Base-by-base conservation (phyloP, 2,329 filamentous ascomycete species). In the Hypomyces perniciosus region DNA sequence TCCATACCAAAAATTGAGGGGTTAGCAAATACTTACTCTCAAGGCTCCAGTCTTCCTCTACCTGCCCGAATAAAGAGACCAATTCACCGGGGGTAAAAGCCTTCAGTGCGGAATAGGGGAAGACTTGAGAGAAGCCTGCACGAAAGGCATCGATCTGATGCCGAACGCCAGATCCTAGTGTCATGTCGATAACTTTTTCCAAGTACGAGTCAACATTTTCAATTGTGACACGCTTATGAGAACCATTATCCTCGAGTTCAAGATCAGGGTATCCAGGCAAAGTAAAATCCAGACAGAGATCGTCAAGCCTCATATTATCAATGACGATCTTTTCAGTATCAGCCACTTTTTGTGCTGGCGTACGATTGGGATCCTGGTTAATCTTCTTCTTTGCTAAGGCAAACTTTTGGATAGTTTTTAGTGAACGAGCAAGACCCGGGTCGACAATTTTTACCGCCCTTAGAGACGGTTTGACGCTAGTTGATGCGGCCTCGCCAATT, bases 71-170 rank as follows among this genome's bases (percentile, higher is more conserved):
- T 28, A 99, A 78, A 74, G 91, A 92, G 38, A 96, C 92, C 30
- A 99, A 77, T 68, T 99, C 95, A 60, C 90, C 90, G 0, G 95
- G 91, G 0, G 93, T 99, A 64, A 99, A 99, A 0, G 93, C 90
- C 57, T 86, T 89, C 44, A 99, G 72, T 6, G 95, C 90, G 4
- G 89, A 86, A 70, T 96, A 99, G 0, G 92, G 90, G 75, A 99
- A 99, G 0, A 99, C 95, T 59, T 95, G 87, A 1, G 91, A 95
- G 67, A 99, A 99, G 1, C 93, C 93, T 12, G 79, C 71, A 51
- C 88, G 84, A 79, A 99, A 99, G 4, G 92, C 89, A 62, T 96
- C 88, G 1, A 96, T 84, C 65, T 99, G 95, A 45, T 82, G 81
- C 57, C 86, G 87, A 8, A 99, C 91, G 47, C 93, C 93, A 53